Percentiles rank a stretch among this genome's conserved stretches.
These are phyloP conservation scores for Malassezia globosa DNA, from an alignment of 1,284 basidiomycete genomes.

Conservation along the genomic window DNA sequence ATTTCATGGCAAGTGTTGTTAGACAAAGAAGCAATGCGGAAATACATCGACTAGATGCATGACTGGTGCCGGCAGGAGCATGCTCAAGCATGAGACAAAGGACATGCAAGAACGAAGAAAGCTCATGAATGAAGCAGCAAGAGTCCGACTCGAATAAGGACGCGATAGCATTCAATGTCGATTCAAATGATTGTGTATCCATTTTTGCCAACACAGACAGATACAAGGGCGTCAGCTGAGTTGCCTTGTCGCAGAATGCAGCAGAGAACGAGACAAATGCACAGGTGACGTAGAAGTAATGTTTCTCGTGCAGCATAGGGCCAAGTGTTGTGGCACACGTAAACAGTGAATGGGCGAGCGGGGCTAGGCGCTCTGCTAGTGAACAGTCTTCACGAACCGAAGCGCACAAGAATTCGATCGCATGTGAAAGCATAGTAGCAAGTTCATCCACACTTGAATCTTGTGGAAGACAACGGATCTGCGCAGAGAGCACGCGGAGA, in stretches of 20 bases:
- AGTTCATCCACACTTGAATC: too few relatives aligned
- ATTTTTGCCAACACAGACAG: neutral
- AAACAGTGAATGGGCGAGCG: neutral
- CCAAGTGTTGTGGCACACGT: neutral
- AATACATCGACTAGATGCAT: slow-evolving; percentile 17
- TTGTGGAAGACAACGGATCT: too few relatives aligned
- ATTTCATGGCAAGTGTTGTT: neutral
- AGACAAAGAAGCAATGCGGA: slow-evolving; percentile 17
- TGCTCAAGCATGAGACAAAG: slow-evolving; percentile 19
- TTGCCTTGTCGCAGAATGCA: neutral
- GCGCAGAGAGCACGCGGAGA: too few relatives aligned
- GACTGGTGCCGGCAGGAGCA: slow-evolving; percentile 23
- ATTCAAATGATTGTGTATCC: neutral
- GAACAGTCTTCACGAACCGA: too few relatives aligned
- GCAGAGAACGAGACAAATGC: neutral
- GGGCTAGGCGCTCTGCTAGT: neutral
- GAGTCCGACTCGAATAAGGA: neutral
- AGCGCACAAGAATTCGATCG: too few relatives aligned
- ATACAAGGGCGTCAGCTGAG: neutral
- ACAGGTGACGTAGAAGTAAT: neutral
- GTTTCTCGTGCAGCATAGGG: neutral
- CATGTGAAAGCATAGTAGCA: too few relatives aligned
- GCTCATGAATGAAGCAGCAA: neutral
- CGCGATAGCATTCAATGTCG: neutral
- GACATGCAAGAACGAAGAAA: slow-evolving; percentile 13